Conservation (phyloP, 176 grass and related monocot species). For the Zoysia japonica region DNA sequence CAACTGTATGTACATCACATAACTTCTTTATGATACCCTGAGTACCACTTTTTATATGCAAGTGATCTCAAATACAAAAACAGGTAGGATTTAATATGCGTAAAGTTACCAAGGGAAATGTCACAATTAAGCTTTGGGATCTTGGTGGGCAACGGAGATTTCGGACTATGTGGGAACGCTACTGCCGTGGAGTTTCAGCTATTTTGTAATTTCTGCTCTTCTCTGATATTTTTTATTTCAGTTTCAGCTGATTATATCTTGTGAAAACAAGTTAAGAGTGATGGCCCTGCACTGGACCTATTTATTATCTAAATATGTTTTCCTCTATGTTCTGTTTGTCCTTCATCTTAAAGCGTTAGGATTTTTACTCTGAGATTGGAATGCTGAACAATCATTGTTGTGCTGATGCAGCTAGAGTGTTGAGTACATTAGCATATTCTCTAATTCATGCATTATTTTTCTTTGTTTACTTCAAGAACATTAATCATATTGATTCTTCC, state of each 20-base stretch:
- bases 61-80: conserved; percentile 35
- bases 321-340: too few species aligned
- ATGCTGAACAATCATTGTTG: too few species aligned
- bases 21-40: conserved; percentile 17
- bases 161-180: conserved; percentile 97
- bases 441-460: too few species aligned
- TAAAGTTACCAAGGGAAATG: conserved; percentile 99
- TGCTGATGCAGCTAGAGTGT: too few species aligned
- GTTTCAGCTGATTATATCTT: background rate
- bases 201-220: conserved; percentile 68
- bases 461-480: background rate
- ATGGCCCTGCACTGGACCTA: background rate
- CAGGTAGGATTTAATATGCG: conserved; percentile 99
- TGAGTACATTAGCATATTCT: too few species aligned
- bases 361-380: too few species aligned
- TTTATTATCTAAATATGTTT: background rate
- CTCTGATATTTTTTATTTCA: background rate
- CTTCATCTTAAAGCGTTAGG: too few species aligned
- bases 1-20: conserved; percentile 67
- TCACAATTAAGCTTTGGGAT: conserved; percentile 99
- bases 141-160: conserved; percentile 96
- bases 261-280: too few species aligned
- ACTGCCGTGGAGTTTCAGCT: conserved; percentile 95
- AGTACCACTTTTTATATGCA: conserved; percentile 8
- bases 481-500: conserved; percentile 3